Evolutionary conservation across 1,139 yeast genomes (phyloP).

Genomic region (Saccharomycopsis crataegensis): DNA sequence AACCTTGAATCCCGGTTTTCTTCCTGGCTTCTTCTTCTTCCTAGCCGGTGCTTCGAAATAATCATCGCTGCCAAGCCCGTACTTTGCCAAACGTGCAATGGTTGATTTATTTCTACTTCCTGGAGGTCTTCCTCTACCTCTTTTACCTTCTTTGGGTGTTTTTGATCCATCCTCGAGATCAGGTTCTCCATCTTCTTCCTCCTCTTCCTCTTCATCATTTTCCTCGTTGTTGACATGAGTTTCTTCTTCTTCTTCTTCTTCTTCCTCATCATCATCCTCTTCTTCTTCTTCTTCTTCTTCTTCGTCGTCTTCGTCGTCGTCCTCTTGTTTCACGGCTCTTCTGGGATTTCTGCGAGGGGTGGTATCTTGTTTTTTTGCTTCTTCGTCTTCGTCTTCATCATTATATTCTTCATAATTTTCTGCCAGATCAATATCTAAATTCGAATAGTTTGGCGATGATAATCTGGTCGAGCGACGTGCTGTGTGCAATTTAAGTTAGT

Average conservation of each 20-base stretch:
- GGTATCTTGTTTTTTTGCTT: neutral
- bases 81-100: neutral
- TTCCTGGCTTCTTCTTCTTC: conserved; percentile 11
- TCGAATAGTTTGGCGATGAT: neutral
- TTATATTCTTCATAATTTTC: neutral
- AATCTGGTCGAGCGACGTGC: neutral
- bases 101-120: conserved; percentile 11
- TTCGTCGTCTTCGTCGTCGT: conserved; percentile 1
- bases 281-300: conserved; percentile 2
- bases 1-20: conserved; percentile 14
- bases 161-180: neutral
- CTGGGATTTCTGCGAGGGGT: neutral
- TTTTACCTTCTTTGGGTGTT: neutral
- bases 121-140: conserved; percentile 17
- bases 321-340: neutral
- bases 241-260: conserved; percentile 6
- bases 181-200: neutral
- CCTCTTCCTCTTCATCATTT: conserved; percentile 7
- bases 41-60: neutral
- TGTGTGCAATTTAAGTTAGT: neutral
- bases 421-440: conserved; percentile 1
- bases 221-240: conserved; percentile 3
- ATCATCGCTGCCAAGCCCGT: neutral
- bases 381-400: neutral
- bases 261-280: conserved; percentile 6